Conservation (phyloP, 768 basidiomycete species). For the Hemileccinum rubropunctum region DNA sequence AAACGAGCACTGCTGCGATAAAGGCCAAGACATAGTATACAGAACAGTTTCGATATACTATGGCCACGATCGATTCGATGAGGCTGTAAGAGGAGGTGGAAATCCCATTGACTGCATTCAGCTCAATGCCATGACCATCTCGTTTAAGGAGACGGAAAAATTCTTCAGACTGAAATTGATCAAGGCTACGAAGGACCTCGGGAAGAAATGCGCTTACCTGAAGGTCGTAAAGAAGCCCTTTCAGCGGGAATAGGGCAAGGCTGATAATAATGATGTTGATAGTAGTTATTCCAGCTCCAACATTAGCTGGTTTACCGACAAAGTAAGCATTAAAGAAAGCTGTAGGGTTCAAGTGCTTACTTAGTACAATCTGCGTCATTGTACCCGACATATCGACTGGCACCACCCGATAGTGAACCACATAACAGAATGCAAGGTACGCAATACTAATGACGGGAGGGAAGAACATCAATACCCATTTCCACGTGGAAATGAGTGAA, state of each 20-base stretch:
- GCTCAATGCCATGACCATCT: conserved; percentile 1
- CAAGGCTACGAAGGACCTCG: neutral
- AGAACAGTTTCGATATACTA: conserved; percentile 5
- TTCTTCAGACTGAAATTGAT: conserved; percentile 14
- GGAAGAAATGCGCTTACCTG: neutral
- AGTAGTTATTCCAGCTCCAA: conserved; percentile 12
- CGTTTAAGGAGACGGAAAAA: conserved; percentile 17
- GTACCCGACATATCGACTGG: neutral
- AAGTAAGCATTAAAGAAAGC: no score
- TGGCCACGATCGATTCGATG: neutral
- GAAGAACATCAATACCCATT: conserved; percentile 6
- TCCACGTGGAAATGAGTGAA: neutral
- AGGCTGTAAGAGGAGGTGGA: conserved; percentile 10
- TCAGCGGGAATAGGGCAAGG: conserved; percentile 10
- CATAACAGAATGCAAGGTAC: conserved; percentile 17
- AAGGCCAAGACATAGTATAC: conserved; percentile 6
- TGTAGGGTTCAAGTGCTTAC: neutral
- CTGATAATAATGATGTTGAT: conserved; percentile 17
- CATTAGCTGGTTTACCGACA: neutral
- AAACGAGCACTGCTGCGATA: conserved; percentile 6
- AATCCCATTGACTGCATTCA: conserved; percentile 13
- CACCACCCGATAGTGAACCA: conserved; percentile 16
- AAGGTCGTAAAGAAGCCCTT: conserved; percentile 9
- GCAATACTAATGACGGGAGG: conserved; percentile 1
- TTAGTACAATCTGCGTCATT: conserved; percentile 5